These are phyloP conservation scores for Pseudonitzschia delicatissima DNA, from an alignment of 108 stramenopile genomes.

Conservation along the genomic window DNA sequence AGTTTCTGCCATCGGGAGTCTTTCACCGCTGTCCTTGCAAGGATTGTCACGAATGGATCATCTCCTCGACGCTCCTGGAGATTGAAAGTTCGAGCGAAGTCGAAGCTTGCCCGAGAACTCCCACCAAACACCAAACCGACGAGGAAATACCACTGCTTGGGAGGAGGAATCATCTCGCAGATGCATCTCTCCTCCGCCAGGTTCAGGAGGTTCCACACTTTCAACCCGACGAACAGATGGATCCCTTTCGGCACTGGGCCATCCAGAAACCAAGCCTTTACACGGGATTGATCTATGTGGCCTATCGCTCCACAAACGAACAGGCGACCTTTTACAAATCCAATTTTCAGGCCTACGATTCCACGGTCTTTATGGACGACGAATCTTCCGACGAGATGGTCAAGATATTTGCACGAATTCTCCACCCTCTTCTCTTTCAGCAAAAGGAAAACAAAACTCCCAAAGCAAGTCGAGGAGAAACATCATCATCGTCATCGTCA, in stretches of 20 bases:
- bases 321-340: not conserved
- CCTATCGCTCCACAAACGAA: not conserved
- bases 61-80: not conserved
- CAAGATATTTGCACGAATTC: slow-evolving; percentile 3
- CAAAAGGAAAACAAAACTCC: not conserved
- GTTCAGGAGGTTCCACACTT: slow-evolving; percentile 1
- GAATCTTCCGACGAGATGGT: not conserved
- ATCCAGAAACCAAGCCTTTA: not conserved
- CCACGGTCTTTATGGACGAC: slow-evolving; percentile 4
- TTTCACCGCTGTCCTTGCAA: not conserved
- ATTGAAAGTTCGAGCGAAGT: not conserved
- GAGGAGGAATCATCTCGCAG: not conserved
- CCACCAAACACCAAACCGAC: not conserved
- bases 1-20: not conserved
- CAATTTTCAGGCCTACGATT: not conserved
- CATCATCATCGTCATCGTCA: no score
- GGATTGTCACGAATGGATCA: not conserved
- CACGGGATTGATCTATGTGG: slow-evolving; percentile 4
- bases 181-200: not conserved
- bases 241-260: slow-evolving; percentile 3
- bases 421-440: not conserved
- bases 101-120: not conserved
- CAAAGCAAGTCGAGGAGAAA: no score
- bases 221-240: slow-evolving; percentile 7
- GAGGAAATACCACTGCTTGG: not conserved